Evolutionary conservation across 2,329 filamentous ascomycete species (phyloP), one percentile per base, ranked within the genome.

Genomic region (Arthroderma uncinatum): DNA sequence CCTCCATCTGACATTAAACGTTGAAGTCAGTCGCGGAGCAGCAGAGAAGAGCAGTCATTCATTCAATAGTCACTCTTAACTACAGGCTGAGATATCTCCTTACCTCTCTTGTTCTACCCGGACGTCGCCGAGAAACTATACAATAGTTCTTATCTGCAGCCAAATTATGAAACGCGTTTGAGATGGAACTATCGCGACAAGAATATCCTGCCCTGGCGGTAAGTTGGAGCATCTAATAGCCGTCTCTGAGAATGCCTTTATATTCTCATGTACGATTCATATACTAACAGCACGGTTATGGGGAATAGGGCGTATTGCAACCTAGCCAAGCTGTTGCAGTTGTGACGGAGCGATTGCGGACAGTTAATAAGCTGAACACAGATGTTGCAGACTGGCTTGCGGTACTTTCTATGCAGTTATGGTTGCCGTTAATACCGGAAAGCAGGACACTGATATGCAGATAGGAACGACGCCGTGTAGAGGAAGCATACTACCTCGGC

Each of bases 371-470:
- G 71, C 76, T 95, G 74, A 96, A 98, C 73, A 74, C 78, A 64
- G 89, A 96, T 70, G 89, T 98, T 67, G 92, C 92, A 71, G 92
- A 97, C 75, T 98, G 92, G 89, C 81, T 98, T 61, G 87, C 92
- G 85, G 91, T 95, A 83, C 73, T 74, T 63, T 56, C 54, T 61
- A 36, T 25, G 21, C 25, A 12, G 16, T n/a, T 56, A 36, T 37
- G 54, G 52, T 10, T 19, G 1, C 36, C 23, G 12, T 25, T 30
- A 36, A 23, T 53, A n/a, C 16, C 25, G 42, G 7, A 39, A 14
- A 10, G 23, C 37, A 8, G 34, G 28, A 4, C 14, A 30, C 37
- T 39, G 56, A 59, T 54, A 57, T 58, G 61, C 57, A 53, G 53
- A 36, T 71, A 97, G 92, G 93, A 98, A 77, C 89, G 93, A 65